phyloP scores from a whole-genome alignment of 306 rosid genomes.

The Prunus mongolica region DNA sequence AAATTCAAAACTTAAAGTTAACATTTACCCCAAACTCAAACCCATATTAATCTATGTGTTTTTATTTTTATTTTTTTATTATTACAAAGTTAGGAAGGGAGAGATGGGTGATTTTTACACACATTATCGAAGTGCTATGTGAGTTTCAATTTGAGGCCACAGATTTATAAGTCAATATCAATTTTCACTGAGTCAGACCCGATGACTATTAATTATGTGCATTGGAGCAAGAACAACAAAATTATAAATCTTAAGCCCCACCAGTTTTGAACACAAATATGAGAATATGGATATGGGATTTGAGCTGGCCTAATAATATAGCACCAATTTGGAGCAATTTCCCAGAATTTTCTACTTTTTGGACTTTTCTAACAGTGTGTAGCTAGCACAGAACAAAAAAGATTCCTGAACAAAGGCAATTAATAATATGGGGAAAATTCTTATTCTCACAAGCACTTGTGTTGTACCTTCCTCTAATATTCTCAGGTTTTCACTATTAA shows the following conservation, averaged over 20 bases:
- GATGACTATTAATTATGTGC: too few relatives aligned
- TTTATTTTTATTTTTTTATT: too few relatives aligned
- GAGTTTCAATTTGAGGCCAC: rapidly evolving
- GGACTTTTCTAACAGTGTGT: neutral
- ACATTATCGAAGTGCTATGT: rapidly evolving
- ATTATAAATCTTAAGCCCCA: too few relatives aligned
- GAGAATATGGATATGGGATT: too few relatives aligned
- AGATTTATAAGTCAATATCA: rapidly evolving
- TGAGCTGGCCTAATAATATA: neutral
- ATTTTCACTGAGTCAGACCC: too few relatives aligned
- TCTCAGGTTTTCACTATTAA: neutral
- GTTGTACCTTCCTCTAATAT: neutral
- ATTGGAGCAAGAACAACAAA: too few relatives aligned
- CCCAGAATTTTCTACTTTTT: neutral
- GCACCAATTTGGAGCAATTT: neutral
- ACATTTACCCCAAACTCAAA: too few relatives aligned
- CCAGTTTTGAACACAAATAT: too few relatives aligned
- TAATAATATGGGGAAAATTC: neutral
- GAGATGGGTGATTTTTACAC: too few relatives aligned
- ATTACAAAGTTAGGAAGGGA: too few relatives aligned
- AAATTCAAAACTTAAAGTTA: too few relatives aligned
- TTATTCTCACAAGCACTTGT: neutral
- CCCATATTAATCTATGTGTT: too few relatives aligned
- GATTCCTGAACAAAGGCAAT: neutral
- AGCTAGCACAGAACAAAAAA: neutral